A percentile compares a stretch with the other conserved stretches of the same genome.
These are phyloP conservation scores for Trichoderma cornu-damae DNA, from an alignment of 2,329 filamentous ascomycete species.

Conservation along the genomic window DNA sequence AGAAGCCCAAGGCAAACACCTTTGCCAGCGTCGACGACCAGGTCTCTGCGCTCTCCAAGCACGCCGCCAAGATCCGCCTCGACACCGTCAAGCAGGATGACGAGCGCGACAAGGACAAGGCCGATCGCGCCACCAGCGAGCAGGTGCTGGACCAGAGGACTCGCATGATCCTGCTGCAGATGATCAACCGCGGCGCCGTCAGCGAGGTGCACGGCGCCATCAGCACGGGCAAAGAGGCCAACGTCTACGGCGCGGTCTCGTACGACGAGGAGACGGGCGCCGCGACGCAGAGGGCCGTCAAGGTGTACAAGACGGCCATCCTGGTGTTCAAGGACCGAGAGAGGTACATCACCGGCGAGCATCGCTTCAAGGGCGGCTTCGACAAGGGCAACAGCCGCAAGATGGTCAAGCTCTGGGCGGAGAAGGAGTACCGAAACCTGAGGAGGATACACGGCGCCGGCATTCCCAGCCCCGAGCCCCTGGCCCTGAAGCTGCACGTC, in stretches of 20 bases:
- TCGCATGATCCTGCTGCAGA: slow-evolving; percentile 89
- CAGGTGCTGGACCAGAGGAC: slow-evolving; percentile 92
- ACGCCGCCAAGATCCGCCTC: slow-evolving; percentile 80
- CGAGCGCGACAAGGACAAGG: slow-evolving; percentile 70
- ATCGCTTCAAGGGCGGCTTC: slow-evolving; percentile 82
- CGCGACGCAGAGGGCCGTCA: slow-evolving; percentile 76
- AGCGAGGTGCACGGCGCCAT: slow-evolving; percentile 92
- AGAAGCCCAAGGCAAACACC: slow-evolving; percentile 76
- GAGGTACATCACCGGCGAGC: slow-evolving; percentile 91
- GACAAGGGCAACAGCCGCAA: slow-evolving; percentile 92
- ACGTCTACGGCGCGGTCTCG: slow-evolving; percentile 87
- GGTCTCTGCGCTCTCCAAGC: slow-evolving; percentile 73
- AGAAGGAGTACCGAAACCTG: slow-evolving; percentile 96
- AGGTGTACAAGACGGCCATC: slow-evolving; percentile 98
- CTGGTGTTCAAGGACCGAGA: slow-evolving; percentile 97
- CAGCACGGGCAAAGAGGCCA: slow-evolving; percentile 96
- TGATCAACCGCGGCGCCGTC: slow-evolving; percentile 88
- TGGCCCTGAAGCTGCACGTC: slow-evolving; percentile 88
- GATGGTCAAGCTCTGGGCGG: slow-evolving; percentile 98
- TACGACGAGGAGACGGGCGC: slow-evolving; percentile 50
- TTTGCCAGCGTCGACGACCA: slow-evolving; percentile 79
- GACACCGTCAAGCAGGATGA: slow-evolving; percentile 54
- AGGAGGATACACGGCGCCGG: slow-evolving; percentile 76
- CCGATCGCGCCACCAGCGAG: slow-evolving; percentile 88
- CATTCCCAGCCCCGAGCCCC: slow-evolving; percentile 84